These are phyloP conservation scores for Didymella pinodella DNA, from an alignment of 2,329 filamentous ascomycete genomes.

Conservation along the genomic window DNA sequence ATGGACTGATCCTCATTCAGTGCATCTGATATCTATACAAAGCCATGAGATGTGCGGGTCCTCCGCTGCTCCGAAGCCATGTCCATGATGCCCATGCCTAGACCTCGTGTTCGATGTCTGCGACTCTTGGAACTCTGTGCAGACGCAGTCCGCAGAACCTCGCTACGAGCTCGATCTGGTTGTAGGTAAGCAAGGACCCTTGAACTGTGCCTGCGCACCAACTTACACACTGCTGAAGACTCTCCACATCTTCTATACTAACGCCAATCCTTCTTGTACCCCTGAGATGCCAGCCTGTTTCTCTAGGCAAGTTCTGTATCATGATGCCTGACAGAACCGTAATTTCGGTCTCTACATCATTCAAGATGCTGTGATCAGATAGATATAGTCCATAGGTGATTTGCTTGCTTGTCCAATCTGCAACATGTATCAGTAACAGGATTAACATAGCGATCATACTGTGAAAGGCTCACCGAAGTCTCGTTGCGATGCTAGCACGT, in stretches of 20 bases:
- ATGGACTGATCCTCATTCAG: background rate
- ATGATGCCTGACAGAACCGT: conserved; percentile 64
- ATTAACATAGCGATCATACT: background rate
- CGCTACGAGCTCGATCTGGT: conserved; percentile 43
- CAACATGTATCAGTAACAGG: background rate
- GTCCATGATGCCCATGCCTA: conserved; percentile 8
- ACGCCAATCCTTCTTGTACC: conserved; percentile 60
- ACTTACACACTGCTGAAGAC: conserved; percentile 52
- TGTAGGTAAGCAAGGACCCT: background rate
- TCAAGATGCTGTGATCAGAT: conserved; percentile 63
- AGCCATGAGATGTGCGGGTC: background rate
- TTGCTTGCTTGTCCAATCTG: conserved; percentile 60
- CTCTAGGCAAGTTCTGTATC: conserved; percentile 63
- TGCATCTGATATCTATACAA: background rate
- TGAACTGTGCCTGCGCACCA: background rate
- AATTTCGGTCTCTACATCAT: conserved; percentile 63
- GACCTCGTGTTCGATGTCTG: conserved; percentile 46
- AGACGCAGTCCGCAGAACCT: conserved; percentile 38
- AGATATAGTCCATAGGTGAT: conserved; percentile 68
- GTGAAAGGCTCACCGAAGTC: conserved; percentile 51
- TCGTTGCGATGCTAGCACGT: conserved; percentile 54
- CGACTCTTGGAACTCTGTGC: conserved; percentile 42
- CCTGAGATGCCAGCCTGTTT: conserved; percentile 65
- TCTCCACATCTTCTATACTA: conserved; percentile 55
- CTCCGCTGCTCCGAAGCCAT: background rate